Evolutionary conservation across 2,329 filamentous ascomycete species (phyloP), one percentile per base, ranked within the genome.

Genomic region (Nemania abortiva): DNA sequence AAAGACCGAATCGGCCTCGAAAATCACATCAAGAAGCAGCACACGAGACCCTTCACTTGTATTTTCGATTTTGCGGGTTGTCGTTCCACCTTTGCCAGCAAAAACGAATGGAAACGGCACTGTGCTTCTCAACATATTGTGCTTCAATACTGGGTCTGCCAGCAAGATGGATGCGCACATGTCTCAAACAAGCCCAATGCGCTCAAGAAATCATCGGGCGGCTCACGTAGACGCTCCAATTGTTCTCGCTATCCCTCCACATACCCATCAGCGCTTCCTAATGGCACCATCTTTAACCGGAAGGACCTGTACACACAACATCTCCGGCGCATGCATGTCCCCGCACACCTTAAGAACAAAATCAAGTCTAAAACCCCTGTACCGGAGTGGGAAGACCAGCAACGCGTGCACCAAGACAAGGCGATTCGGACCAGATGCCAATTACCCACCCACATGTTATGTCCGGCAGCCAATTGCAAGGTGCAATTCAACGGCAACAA

Each of bases 31-130:
- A 85, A 85, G 68, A 83, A 83, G 64, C 79, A 84, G 29, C 88
- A 91, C 74, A 86, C 83, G 1, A 86, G 88, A 0, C 86, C 88
- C 0, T 96, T 95, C 76, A 84, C 86, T 27, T 98, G 95, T 79
- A 89, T 93, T 65, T 94, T 98, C 78, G 84, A 88, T 34, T 90
- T 88, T 64, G 96, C 94, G 65, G 92, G 91, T 39, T 98, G 95
- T 81, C 72, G 70, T 0, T 88, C 89, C 2, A 89, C 86, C 0
- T 97, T 97, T 76, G 86, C 87, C 2, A 90, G 87, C 73, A 97
- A 97, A 82, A 97, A 97, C 78, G 95, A 98, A 79, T 98, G 95
- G 95, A 98, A 98, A 80, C 89, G 95, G 0, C 95, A 98, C 77
- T 89, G 95, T 75, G 83, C 85, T 37, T 92, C 91, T 0, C 92